A percentile compares a stretch with the other conserved stretches of the same genome.
phyloP scores from a whole-genome alignment of 2,329 filamentous ascomycete genomes.

The Penicillium hesseltinei region DNA sequence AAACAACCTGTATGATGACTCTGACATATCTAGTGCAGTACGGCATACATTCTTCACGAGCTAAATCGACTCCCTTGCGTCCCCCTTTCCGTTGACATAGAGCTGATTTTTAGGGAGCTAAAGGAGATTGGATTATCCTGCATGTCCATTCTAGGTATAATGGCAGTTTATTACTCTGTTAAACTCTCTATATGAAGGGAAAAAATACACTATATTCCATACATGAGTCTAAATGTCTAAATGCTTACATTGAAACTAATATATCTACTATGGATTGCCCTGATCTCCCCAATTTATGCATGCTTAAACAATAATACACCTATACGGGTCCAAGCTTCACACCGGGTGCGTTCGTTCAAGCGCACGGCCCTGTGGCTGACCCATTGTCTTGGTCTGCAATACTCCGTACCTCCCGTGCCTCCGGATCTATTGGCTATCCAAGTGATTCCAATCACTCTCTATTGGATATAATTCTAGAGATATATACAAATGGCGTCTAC shows the following conservation, averaged over 20 bases:
- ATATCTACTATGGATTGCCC: background rate
- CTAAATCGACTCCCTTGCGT: conserved; percentile 1
- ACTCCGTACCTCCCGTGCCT: background rate
- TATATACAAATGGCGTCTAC: background rate
- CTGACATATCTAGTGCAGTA: background rate
- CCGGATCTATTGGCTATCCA: background rate
- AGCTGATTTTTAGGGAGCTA: background rate
- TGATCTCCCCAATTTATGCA: background rate
- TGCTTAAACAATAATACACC: background rate
- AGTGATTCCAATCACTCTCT: background rate
- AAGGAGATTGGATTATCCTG: conserved; percentile 7
- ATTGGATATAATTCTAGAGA: background rate
- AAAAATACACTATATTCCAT: background rate
- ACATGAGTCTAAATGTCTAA: background rate
- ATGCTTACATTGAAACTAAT: background rate
- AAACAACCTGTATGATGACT: background rate
- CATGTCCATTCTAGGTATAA: background rate
- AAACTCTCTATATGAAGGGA: background rate
- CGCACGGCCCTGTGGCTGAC: conserved; percentile 8
- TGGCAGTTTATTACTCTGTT: background rate
- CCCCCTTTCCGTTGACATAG: background rate
- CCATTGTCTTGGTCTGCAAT: background rate
- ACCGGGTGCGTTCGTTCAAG: background rate
- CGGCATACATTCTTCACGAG: background rate
- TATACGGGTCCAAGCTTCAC: conserved; percentile 4